Conservation (phyloP, 129 eudicot genomes). For the Tagetes patula region DNA sequence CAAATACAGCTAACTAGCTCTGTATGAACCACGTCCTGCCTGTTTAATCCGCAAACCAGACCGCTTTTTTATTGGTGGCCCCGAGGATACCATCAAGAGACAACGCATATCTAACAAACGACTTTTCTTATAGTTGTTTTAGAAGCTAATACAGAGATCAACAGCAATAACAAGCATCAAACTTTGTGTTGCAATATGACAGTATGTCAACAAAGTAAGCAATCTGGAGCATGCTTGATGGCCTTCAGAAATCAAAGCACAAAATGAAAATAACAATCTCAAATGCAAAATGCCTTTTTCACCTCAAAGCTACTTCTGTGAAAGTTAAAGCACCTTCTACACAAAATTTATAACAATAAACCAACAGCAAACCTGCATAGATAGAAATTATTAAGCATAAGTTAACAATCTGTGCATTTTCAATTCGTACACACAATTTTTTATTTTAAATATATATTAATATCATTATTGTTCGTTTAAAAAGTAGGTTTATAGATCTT, state of each 20-base stretch:
- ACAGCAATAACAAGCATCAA: conserved; percentile 24
- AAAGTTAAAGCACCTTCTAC: not conserved
- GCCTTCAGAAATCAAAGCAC: not conserved
- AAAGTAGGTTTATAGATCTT: no score
- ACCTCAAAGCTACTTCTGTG: not conserved
- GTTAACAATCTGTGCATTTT: not conserved
- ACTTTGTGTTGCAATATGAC: conserved; percentile 2
- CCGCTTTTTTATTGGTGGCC: conserved; percentile 85
- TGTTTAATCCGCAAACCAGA: conserved; percentile 87
- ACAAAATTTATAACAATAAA: conserved; percentile 9
- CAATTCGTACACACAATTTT: conserved; percentile 2
- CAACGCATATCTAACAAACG: conserved; percentile 45
- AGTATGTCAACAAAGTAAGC: conserved; percentile 17
- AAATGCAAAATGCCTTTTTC: not conserved
- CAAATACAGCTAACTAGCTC: conserved; percentile 69
- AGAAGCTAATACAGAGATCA: conserved; percentile 21
- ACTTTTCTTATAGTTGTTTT: conserved; percentile 26
- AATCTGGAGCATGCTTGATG: not conserved
- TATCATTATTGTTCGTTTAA: no score
- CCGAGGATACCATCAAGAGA: conserved; percentile 55
- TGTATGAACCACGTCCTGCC: conserved; percentile 88
- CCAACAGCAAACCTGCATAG: conserved; percentile 41
- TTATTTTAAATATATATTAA: no score
- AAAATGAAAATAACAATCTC: conserved; percentile 19
- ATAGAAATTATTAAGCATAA: conserved; percentile 10